Conservation (phyloP, 129 eudicot genomes). For the Helichrysum umbraculigerum region DNA sequence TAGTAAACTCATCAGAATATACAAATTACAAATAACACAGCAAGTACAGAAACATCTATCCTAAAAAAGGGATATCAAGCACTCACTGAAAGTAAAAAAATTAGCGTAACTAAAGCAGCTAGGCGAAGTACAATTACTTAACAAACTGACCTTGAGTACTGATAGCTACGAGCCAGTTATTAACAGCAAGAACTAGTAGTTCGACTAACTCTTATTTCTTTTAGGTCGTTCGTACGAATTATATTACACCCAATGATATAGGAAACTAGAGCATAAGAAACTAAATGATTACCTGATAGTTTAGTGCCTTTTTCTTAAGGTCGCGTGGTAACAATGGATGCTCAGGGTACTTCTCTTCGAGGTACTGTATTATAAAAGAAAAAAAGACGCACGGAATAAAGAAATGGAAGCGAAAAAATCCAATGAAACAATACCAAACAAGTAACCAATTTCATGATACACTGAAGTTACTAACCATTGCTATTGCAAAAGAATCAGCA, state of each 20-base stretch:
- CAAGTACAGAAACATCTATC: too few species aligned
- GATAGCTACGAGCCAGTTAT: too few species aligned
- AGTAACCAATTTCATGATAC: not conserved
- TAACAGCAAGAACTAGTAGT: not conserved
- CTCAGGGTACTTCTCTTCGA: conserved; percentile 84
- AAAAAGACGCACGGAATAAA: not conserved
- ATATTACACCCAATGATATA: not conserved
- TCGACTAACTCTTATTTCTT: not conserved
- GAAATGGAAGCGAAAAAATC: not conserved
- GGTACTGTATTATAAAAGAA: conserved; percentile 43
- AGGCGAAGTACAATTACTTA: too few species aligned
- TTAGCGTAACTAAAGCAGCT: too few species aligned
- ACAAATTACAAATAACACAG: too few species aligned
- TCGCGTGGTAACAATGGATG: conserved; percentile 68
- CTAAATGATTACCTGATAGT: conserved; percentile 57
- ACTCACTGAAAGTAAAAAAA: too few species aligned
- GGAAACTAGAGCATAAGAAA: not conserved
- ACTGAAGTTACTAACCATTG: conserved; percentile 50
- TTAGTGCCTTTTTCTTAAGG: conserved; percentile 56
- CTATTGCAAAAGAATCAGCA: conserved; percentile 73
- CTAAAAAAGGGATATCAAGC: too few species aligned
- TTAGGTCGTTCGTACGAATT: not conserved
- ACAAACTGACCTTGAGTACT: too few species aligned
- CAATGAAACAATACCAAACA: not conserved
- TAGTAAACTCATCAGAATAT: too few species aligned